phyloP scores from a whole-genome alignment of 2,329 filamentous ascomycete genomes.

The Colletotrichum endophyticum region DNA sequence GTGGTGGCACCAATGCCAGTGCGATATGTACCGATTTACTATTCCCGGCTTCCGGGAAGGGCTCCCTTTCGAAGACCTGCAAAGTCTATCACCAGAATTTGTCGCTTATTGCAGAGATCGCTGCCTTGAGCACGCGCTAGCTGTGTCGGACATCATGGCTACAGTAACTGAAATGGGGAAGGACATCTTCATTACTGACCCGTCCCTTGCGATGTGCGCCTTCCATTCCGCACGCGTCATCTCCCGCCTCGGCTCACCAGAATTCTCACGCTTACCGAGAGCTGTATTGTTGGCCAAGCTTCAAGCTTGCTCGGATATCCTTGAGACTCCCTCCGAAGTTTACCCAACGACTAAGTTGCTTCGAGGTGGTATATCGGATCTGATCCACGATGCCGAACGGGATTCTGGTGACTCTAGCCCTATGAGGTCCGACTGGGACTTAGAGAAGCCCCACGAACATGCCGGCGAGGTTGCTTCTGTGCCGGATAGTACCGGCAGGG shows the following conservation, averaged over 20 bases:
- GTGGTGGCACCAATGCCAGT: constrained; percentile 30
- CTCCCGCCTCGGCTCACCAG: not conserved
- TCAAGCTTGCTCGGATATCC: constrained; percentile 1
- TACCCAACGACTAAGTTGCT: constrained; percentile 11
- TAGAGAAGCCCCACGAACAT: not conserved
- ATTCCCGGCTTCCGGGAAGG: constrained; percentile 22
- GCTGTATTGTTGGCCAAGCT: not conserved
- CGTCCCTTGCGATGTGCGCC: constrained; percentile 11
- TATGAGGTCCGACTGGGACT: not conserved
- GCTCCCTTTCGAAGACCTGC: not conserved
- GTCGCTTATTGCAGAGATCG: not conserved
- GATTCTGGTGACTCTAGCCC: not conserved
- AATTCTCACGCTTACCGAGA: not conserved
- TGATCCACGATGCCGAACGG: constrained; percentile 12
- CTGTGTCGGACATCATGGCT: constrained; percentile 1
- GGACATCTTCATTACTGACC: constrained; percentile 15
- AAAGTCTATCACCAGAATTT: not conserved
- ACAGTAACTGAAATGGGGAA: not conserved
- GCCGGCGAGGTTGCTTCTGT: not conserved
- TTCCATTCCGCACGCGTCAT: constrained; percentile 17
- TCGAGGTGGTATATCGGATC: not conserved
- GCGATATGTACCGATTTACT: constrained; percentile 27
- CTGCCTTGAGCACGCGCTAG: constrained; percentile 15
- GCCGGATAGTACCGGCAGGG: not conserved
- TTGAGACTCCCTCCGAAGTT: not conserved